A percentile compares a stretch with the other conserved stretches of the same genome.
Conservation (phyloP, 1,284 basidiomycete species). For the Ustilago tritici region DNA sequence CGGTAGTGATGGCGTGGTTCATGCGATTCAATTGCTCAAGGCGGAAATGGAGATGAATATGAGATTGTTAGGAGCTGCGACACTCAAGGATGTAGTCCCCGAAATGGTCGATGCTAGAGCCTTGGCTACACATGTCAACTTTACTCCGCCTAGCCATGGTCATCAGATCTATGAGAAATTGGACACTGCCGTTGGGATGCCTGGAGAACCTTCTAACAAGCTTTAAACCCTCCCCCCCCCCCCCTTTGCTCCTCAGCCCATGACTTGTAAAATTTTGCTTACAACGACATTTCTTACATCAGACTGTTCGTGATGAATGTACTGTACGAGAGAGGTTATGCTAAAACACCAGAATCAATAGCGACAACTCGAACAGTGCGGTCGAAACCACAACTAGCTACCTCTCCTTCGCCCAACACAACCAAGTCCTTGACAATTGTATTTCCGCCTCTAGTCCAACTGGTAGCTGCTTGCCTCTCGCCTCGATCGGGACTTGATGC, state of each 20-base stretch:
- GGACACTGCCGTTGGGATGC: constrained; percentile 58
- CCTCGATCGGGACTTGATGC: not conserved
- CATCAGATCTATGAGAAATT: constrained; percentile 60
- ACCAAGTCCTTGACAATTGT: constrained; percentile 63
- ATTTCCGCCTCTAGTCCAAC: constrained; percentile 63
- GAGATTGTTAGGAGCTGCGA: constrained; percentile 80
- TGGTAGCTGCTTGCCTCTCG: constrained; percentile 11
- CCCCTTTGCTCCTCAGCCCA: not conserved
- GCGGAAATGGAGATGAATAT: constrained; percentile 85
- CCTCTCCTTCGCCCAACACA: constrained; percentile 34
- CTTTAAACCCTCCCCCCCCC: constrained; percentile 8
- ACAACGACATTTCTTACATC: too few relatives aligned
- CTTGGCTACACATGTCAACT: constrained; percentile 71
- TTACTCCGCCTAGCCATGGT: constrained; percentile 47
- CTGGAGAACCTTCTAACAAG: constrained; percentile 48
- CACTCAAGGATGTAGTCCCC: constrained; percentile 79
- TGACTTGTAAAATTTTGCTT: not conserved
- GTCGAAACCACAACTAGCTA: constrained; percentile 65
- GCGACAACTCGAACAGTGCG: constrained; percentile 47
- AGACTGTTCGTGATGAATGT: not conserved
- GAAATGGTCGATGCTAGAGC: constrained; percentile 79
- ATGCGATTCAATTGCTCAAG: constrained; percentile 77
- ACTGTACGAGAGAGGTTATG: not conserved
- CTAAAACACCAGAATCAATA: not conserved
- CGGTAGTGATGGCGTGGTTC: constrained; percentile 82